Conservation (phyloP, 2,329 filamentous ascomycete genomes). For the Drechslerella coelobrocha region DNA sequence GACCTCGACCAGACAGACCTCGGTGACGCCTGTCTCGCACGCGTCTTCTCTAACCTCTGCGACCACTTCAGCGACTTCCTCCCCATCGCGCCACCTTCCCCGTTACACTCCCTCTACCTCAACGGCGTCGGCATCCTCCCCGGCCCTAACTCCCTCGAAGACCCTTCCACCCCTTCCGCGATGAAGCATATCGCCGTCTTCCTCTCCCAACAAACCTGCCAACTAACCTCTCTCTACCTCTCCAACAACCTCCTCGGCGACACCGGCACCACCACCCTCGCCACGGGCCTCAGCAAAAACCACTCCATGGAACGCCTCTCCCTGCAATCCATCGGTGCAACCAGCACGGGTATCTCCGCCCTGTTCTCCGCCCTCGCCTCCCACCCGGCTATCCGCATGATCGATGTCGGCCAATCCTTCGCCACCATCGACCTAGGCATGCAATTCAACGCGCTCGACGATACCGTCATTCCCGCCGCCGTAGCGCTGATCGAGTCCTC, state of each 20-base stretch:
- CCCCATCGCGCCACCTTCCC: constrained; percentile 42
- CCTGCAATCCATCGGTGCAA: constrained; percentile 57
- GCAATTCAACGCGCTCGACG: constrained; percentile 63
- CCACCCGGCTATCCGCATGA: constrained; percentile 56
- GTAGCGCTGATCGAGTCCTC: constrained; percentile 56
- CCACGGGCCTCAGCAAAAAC: constrained; percentile 31
- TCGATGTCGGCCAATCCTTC: constrained; percentile 62
- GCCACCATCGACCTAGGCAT: constrained; percentile 61
- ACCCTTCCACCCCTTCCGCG: neutral
- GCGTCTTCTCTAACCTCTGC: constrained; percentile 60
- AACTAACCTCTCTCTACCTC: constrained; percentile 42
- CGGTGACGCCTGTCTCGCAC: constrained; percentile 61
- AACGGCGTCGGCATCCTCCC: constrained; percentile 46
- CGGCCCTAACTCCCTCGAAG: neutral
- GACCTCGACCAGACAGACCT: constrained; percentile 66
- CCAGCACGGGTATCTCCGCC: constrained; percentile 58
- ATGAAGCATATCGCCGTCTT: constrained; percentile 44
- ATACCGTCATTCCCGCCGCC: constrained; percentile 57
- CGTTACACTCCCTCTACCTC: constrained; percentile 38
- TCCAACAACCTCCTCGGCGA: constrained; percentile 46
- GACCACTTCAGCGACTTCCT: constrained; percentile 56
- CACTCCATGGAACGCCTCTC: constrained; percentile 60
- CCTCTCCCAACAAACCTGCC: constrained; percentile 47
- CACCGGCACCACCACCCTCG: constrained; percentile 32
- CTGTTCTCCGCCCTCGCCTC: constrained; percentile 55